These are phyloP conservation scores for Manihot esculenta DNA, from an alignment of 441 rosid genomes.

Conservation along the genomic window DNA sequence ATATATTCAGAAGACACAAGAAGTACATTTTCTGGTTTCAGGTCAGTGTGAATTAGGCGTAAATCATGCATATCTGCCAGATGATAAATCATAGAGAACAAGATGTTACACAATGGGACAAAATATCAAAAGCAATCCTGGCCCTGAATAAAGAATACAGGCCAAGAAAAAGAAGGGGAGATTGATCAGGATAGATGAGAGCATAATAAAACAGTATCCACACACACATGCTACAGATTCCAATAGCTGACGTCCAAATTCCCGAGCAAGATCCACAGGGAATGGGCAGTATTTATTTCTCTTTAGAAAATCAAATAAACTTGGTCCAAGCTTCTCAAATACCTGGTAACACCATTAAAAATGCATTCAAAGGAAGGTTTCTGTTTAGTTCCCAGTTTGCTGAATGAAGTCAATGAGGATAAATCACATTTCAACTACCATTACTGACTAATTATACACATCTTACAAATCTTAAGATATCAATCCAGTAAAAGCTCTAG, in stretches of 20 bases:
- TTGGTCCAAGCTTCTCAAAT: constrained; percentile 98
- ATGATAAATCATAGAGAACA: constrained; percentile 28
- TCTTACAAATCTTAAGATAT: neutral
- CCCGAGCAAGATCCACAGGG: constrained; percentile 93
- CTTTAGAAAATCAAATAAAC: constrained; percentile 92
- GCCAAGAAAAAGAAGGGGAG: constrained; percentile 27
- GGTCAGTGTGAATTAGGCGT: constrained; percentile 77
- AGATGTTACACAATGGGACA: constrained; percentile 24
- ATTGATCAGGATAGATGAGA: constrained; percentile 27
- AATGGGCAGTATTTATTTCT: constrained; percentile 86
- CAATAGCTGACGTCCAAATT: constrained; percentile 95
- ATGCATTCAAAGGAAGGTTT: constrained; percentile 62
- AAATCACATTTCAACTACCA: constrained; percentile 22
- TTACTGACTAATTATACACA: neutral
- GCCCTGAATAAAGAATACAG: constrained; percentile 28
- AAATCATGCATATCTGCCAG: constrained; percentile 83
- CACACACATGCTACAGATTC: constrained; percentile 98
- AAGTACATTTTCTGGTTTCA: constrained; percentile 92
- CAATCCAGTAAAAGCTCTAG: neutral
- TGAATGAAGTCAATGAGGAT: constrained; percentile 34
- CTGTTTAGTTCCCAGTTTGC: constrained; percentile 50
- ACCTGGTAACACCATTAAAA: constrained; percentile 85
- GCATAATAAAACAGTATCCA: constrained; percentile 36
- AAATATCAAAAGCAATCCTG: constrained; percentile 12
- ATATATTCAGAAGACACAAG: constrained; percentile 72